These are phyloP conservation scores for Cerrena zonata DNA, from an alignment of 1,284 basidiomycete species.

Conservation along the genomic window DNA sequence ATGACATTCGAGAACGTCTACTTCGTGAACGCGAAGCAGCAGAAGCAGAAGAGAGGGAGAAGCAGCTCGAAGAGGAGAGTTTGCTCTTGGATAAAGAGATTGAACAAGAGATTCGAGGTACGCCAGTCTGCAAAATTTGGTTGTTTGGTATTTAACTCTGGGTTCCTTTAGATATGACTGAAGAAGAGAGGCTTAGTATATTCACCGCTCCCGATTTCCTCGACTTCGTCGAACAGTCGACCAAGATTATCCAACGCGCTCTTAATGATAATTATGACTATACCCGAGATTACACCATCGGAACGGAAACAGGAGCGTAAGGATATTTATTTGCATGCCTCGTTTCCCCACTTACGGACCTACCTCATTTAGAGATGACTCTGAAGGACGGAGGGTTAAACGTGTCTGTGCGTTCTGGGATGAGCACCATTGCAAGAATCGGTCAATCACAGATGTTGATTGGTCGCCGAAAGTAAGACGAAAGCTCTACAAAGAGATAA, in stretches of 20 bases:
- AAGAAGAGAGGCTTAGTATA: slow-evolving; percentile 78
- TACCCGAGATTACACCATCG: slow-evolving; percentile 88
- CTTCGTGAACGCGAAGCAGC: slow-evolving; percentile 53
- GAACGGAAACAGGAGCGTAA: slow-evolving; percentile 69
- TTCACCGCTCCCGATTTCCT: slow-evolving; percentile 83
- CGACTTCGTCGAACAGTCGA: slow-evolving; percentile 91
- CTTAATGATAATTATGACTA: slow-evolving; percentile 95
- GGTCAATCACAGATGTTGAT: slow-evolving; percentile 92
- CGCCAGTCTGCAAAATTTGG: slow-evolving; percentile 12
- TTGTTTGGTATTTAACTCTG: background rate
- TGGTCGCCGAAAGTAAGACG: slow-evolving; percentile 86
- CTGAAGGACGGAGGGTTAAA: slow-evolving; percentile 83
- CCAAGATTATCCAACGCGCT: slow-evolving; percentile 93
- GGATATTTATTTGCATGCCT: slow-evolving; percentile 21
- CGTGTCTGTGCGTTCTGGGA: slow-evolving; percentile 85
- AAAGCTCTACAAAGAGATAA: slow-evolving; percentile 2
- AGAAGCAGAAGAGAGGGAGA: slow-evolving; percentile 71
- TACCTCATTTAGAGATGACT: slow-evolving; percentile 62
- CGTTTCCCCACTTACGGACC: background rate
- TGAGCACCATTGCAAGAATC: slow-evolving; percentile 81
- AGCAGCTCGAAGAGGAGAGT: slow-evolving; percentile 77
- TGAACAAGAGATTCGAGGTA: slow-evolving; percentile 76
- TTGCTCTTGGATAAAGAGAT: slow-evolving; percentile 74
- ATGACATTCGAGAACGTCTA: slow-evolving; percentile 70
- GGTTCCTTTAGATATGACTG: slow-evolving; percentile 61